Base-by-base conservation (phyloP, 2,329 filamentous ascomycete genomes). In the Diaporthe sp. region DNA sequence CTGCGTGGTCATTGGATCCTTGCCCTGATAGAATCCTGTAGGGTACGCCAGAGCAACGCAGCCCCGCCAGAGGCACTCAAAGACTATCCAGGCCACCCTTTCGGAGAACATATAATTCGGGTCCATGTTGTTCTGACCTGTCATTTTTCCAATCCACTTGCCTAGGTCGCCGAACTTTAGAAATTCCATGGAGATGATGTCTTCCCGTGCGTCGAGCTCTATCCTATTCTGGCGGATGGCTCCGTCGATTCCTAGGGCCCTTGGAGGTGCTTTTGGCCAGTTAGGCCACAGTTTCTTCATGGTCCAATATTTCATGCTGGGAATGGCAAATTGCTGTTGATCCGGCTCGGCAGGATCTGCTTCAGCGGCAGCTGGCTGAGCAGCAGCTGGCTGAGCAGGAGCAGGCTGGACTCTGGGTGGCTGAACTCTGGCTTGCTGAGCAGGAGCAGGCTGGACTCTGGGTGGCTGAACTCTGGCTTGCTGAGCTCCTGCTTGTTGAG, bases 51-150 rank as follows among this genome's bases (percentile, higher is more conserved):
- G 13, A 3, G 71, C 71, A 37, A 73, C 12, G 8, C 71, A 65
- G 4, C 71, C 71, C 10, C 59, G 34, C 42, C 49, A 73, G 17
- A 73, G 49, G 37, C 71, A 73, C n/a, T 73, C 71, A 17, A 73
- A 73, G 25, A 73, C 39, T 17, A 44, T 10, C 71, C 71, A 73
- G 15, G 59, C 39, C 34, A 65, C 19, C 34, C 53, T 55, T 12
- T 73, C 71, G 4, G 57, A n/a, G 37, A 73, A 73, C 9, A 19
- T 10, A 1, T 4, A 34, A 17, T 53, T 28, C 12, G 31, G 19
- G 10, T 39, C 46, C 3, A 19, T 10, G 62, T 10, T 49, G n/a
- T 68, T 68, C 22, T 37, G 22, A 2, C 2, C 15, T 2, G 44
- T 13, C 71, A 73, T 57, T 28, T 73, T 73, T 3, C 37, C 28